Evolutionary conservation across 768 basidiomycete genomes (phyloP).

Genomic region (Cubamyces sp.): DNA sequence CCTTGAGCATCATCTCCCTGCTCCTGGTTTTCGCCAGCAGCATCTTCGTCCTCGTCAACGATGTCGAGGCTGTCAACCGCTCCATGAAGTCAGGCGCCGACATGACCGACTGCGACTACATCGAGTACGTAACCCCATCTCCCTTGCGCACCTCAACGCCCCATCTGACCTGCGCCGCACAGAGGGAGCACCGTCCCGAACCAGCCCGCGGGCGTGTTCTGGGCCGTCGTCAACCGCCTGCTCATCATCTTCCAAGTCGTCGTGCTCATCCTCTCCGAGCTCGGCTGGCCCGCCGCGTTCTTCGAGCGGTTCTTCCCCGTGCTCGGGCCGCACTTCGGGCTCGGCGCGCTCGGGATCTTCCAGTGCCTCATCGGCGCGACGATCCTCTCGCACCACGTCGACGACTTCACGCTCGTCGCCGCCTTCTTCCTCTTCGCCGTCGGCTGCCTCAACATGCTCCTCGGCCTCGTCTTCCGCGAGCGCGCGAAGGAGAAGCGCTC

Average conservation of each 20-base stretch:
- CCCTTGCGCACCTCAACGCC: background rate
- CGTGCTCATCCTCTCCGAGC: conserved; percentile 80
- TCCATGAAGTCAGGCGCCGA: conserved; percentile 49
- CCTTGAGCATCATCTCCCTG: conserved; percentile 78
- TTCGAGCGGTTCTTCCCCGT: conserved; percentile 88
- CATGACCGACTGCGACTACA: conserved; percentile 72
- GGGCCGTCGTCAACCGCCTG: conserved; percentile 86
- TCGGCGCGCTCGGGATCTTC: conserved; percentile 85
- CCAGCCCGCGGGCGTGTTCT: conserved; percentile 89
- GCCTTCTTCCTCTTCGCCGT: conserved; percentile 91
- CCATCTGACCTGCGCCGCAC: conserved; percentile 18
- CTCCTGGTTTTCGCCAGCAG: conserved; percentile 81
- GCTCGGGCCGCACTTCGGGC: conserved; percentile 79
- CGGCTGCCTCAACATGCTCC: conserved; percentile 85
- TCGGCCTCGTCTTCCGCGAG: conserved; percentile 58
- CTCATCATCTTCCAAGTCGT: conserved; percentile 86
- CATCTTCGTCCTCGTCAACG: conserved; percentile 71
- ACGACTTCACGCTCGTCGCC: conserved; percentile 86
- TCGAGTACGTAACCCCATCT: conserved; percentile 53
- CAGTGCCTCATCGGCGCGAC: conserved; percentile 77
- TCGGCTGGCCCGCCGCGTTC: conserved; percentile 78
- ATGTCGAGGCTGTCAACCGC: conserved; percentile 74
- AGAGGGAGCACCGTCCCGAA: conserved; percentile 84
- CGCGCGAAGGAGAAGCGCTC: conserved; percentile 66
- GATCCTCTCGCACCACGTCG: conserved; percentile 66